Evolutionary conservation across 768 basidiomycete species (phyloP), one percentile per base, ranked within the genome.

Genomic region (Termitomyces heimii): DNA sequence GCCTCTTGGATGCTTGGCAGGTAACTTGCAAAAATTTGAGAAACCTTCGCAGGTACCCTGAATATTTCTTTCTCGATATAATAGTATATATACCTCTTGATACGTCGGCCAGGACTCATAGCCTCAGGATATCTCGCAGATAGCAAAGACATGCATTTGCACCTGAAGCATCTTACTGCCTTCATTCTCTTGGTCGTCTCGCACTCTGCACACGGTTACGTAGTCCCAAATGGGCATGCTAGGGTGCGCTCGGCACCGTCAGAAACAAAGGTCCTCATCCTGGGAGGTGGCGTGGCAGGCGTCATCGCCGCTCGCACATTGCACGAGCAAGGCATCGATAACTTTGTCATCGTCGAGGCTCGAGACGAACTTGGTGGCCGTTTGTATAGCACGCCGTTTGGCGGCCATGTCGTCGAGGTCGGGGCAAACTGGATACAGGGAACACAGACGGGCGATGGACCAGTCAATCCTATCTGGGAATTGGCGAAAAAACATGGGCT

Each of bases 221-320:
- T 6, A 16, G n/a, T 52, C 20, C 20, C 29, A 31, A 35, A 5
- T 22, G 32, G 18, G 13, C 20, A 35, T 20, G 29, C 32, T 14
- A 24, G 22, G 16, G 14, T 13, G 2, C 2, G 14, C 16, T 31
- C 29, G 14, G 8, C 22, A 12, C 14, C 22, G 31, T 49, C 48
- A 13, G 26, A 9, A 6, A 39, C 50, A 9, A 73, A 65, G 12
- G 78, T 86, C 20, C 76, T 87, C 37, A 81, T 88, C 53, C 75
- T 87, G 26, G 86, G 86, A 5, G 85, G 84, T 37, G 86, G 86
- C 5, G 78, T 87, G 43, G 71, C 86, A 3, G 86, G 86, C 4
- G 71, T 86, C 20, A 83, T 83, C 29, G 85, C 86, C 7, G 86
- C 86, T 13, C 78, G 80, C 28, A 80, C 83, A 0, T 71, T 86